Evolutionary conservation across 1,139 yeast genomes (phyloP), one percentile per base, ranked within the genome.

Genomic region (Suhomyces panamericanus): DNA sequence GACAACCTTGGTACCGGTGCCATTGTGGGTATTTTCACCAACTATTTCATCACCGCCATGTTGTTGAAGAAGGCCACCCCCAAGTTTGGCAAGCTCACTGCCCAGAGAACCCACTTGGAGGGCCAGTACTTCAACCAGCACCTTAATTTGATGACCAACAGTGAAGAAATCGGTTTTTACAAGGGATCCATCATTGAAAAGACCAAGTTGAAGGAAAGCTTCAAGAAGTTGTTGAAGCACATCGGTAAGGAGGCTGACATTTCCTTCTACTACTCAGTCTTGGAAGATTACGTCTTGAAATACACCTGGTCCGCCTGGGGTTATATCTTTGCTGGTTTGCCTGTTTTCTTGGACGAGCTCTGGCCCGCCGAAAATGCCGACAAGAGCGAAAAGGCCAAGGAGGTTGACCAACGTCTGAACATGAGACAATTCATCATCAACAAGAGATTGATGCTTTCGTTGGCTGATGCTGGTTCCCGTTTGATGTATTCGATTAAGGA

Each of bases 401-500:
- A 62, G 46, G 74, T 70, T 17, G 62, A 63, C 44, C 77, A 69
- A 53, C 67, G 76, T 41, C 75, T 76, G 48, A 84, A 83, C 57
- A 89, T 91, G 90, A 84, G 89, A 56, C 91, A 87, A 56, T 91
- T 90, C 56, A 86, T 90, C 55, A 90, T 90, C 47, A 91, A 90
- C 70, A 91, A 91, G 68, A 77, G 97, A 57, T 77, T 91, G 54
- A 84, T 91, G 87, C 76, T 91, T 55, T 85, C 95, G 6, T 76
- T 91, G 60, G 96, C 97, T 1, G 98, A 91, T 68, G 96, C 98
- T 0, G 97, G 97, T 6, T 87, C 96, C n/a, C 77, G 97, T 52
- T 77, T 91, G 70, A 90, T 91, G 96, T 89, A 89, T 63, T 89
- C 97, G 2, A 87, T 90, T 54, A 90, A 91, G 63, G 97, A 90